These are phyloP conservation scores for Claviceps africana DNA, from an alignment of 2,329 filamentous ascomycete species.

Conservation along the genomic window DNA sequence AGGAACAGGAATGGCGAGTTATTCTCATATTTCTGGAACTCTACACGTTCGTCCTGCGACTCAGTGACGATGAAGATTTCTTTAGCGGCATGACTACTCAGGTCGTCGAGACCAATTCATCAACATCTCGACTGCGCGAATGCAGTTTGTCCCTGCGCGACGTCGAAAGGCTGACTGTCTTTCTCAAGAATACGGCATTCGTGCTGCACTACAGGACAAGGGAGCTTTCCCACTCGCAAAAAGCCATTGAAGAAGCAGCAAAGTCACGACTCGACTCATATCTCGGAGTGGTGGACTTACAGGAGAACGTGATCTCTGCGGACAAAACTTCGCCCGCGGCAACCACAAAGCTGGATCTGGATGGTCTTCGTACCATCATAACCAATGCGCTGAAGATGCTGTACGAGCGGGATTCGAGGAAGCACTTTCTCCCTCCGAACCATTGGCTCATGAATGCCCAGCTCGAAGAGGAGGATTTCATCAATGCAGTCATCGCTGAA, in stretches of 20 bases:
- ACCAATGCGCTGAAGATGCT: constrained; percentile 74
- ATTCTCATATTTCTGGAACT: constrained; percentile 85
- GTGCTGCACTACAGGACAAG: constrained; percentile 72
- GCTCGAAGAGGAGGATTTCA: constrained; percentile 81
- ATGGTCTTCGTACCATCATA: constrained; percentile 65
- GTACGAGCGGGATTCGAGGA: constrained; percentile 84
- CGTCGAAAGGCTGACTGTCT: constrained; percentile 60
- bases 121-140: constrained; percentile 35
- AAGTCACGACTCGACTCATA: constrained; percentile 17
- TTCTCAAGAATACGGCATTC: constrained; percentile 84
- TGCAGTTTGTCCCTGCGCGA: constrained; percentile 60
- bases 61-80: constrained; percentile 96
- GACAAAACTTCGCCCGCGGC: background rate
- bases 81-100: constrained; percentile 43
- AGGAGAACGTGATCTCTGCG: background rate
- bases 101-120: constrained; percentile 23
- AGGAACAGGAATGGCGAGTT: constrained; percentile 63
- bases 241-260: constrained; percentile 10
- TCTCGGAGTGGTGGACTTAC: constrained; percentile 8
- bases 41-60: constrained; percentile 80
- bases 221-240: constrained; percentile 32
- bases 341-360: constrained; percentile 43
- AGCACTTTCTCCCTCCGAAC: constrained; percentile 64
- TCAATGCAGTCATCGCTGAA: constrained; percentile 73
- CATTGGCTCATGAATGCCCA: constrained; percentile 89